phyloP scores from a whole-genome alignment of 192 early-diverging fungal species.

The Coemansia sp. region DNA sequence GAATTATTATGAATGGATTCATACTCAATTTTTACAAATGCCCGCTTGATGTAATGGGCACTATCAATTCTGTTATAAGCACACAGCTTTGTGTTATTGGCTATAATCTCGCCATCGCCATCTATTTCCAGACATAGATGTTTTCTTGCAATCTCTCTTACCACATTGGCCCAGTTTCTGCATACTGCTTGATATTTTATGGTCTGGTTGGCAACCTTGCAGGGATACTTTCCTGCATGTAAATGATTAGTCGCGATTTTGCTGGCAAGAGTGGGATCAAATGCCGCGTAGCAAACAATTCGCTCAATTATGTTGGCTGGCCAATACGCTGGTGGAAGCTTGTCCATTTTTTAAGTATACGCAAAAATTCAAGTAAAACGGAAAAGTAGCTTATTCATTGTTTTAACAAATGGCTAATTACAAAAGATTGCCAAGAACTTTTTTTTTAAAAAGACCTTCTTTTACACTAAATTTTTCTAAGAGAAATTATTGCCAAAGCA shows the following conservation, averaged over 20 bases:
- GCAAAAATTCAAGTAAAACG: background rate
- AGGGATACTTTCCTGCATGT: no score
- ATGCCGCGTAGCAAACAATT: background rate
- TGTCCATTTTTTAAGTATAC: background rate
- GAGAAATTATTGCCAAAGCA: no score
- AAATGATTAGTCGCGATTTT: no score
- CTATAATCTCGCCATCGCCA: background rate
- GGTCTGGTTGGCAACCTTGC: no score
- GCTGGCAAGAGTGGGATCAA: no score
- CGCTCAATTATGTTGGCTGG: constrained; percentile 1
- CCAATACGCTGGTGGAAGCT: background rate
- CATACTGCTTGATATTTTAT: background rate
- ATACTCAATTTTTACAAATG: background rate
- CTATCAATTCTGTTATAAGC: background rate
- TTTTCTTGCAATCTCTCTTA: background rate
- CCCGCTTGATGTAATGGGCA: background rate
- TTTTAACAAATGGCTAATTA: background rate
- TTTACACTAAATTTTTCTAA: background rate
- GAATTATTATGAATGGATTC: background rate
- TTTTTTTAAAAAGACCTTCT: background rate
- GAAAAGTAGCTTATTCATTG: background rate
- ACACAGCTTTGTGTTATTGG: background rate
- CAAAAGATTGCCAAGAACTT: constrained; percentile 3
- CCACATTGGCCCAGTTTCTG: background rate
- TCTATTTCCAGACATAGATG: background rate